Conservation (phyloP, 176 grass and related monocot species). For the Tillandsia leiboldiana region DNA sequence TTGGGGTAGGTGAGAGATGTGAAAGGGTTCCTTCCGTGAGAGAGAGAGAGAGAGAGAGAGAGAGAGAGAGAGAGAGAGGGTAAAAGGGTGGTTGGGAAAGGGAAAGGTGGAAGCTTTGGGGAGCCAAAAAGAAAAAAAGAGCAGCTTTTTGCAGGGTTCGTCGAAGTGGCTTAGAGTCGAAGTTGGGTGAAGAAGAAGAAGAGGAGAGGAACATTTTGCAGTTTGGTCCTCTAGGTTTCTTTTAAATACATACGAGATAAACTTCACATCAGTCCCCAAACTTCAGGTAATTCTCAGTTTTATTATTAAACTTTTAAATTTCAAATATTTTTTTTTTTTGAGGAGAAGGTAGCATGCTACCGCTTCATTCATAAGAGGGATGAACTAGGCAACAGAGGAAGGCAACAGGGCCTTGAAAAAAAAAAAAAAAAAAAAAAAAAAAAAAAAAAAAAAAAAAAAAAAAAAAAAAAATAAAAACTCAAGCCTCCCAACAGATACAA, state of each 20-base stretch:
- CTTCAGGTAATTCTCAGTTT: background rate
- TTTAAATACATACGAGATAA: background rate
- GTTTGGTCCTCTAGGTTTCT: slow-evolving; percentile 12
- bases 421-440: too few species aligned
- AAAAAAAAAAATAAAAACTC: too few species aligned
- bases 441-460: too few species aligned
- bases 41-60: background rate
- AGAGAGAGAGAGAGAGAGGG: too few species aligned
- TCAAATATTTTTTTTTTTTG: too few species aligned
- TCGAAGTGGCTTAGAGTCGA: background rate
- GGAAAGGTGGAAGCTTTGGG: background rate
- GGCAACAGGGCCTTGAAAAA: too few species aligned
- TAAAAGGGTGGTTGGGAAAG: background rate
- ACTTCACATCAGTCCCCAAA: background rate
- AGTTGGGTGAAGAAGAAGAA: background rate
- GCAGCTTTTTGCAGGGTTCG: background rate
- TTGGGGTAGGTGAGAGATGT: slow-evolving; percentile 15
- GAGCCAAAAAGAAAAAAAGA: background rate
- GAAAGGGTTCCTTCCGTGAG: slow-evolving; percentile 29
- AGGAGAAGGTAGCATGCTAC: too few species aligned
- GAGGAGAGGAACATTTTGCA: slow-evolving; percentile 10
- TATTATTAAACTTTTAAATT: too few species aligned
- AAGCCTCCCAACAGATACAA: too few species aligned
- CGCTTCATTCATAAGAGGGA: too few species aligned
- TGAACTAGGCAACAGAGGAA: too few species aligned